These are phyloP conservation scores for Saturnispora hagleri DNA, from an alignment of 805 yeast genomes.

Conservation along the genomic window DNA sequence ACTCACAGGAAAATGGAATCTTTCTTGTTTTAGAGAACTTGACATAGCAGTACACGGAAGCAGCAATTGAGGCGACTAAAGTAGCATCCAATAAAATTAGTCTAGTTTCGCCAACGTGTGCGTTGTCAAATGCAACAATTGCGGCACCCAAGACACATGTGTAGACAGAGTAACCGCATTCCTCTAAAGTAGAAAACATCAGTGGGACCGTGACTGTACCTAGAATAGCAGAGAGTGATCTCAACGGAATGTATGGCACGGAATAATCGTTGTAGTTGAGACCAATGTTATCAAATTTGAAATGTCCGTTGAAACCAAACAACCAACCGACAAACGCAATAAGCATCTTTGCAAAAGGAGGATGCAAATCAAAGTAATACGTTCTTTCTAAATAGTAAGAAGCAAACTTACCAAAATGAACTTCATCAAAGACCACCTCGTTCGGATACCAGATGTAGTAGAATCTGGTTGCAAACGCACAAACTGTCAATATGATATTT, in stretches of 20 bases:
- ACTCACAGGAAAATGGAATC: constrained; percentile 52
- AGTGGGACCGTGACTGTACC: constrained; percentile 79
- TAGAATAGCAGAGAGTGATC: constrained; percentile 69
- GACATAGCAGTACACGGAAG: constrained; percentile 68
- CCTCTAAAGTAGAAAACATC: constrained; percentile 77
- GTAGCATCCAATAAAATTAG: constrained; percentile 89
- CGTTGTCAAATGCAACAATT: constrained; percentile 77
- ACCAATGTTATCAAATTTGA: constrained; percentile 87
- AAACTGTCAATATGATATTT: constrained; percentile 30
- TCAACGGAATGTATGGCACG: constrained; percentile 79
- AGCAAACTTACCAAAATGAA: constrained; percentile 80
- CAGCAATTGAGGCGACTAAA: constrained; percentile 72
- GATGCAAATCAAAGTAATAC: constrained; percentile 93
- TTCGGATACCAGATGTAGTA: constrained; percentile 52
- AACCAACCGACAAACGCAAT: constrained; percentile 87
- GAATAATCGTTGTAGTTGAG: constrained; percentile 67
- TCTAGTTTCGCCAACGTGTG: constrained; percentile 85
- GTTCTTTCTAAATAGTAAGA: constrained; percentile 81
- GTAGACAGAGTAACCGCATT: constrained; percentile 67
- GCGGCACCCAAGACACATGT: constrained; percentile 72
- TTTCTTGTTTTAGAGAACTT: constrained; percentile 65
- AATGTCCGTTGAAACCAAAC: constrained; percentile 84
- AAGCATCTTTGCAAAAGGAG: constrained; percentile 91
- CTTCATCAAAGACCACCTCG: constrained; percentile 81
- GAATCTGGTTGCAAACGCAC: constrained; percentile 49